phyloP scores from a whole-genome alignment of 768 basidiomycete species.

The Boletus vinaceobasis region DNA sequence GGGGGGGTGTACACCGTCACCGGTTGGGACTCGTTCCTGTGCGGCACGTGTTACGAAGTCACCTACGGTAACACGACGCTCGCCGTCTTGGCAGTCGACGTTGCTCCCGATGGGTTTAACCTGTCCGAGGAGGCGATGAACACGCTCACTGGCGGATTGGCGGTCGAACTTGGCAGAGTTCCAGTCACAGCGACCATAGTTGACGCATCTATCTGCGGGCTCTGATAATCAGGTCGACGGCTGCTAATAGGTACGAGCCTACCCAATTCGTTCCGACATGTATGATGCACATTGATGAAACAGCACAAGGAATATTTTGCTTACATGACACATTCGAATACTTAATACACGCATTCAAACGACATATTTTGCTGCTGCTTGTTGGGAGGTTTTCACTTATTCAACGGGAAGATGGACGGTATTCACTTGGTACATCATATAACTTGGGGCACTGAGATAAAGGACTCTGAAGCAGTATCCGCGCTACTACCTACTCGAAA shows the following conservation, averaged over 20 bases:
- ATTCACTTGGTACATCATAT: neutral
- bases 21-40: constrained; percentile 27
- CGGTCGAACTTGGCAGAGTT: constrained; percentile 46
- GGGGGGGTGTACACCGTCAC: constrained; percentile 34
- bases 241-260: neutral
- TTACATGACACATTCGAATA: neutral
- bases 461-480: neutral
- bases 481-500: neutral
- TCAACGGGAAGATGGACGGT: neutral
- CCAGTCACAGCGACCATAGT: constrained; percentile 43
- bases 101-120: constrained; percentile 39
- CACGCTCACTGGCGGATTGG: constrained; percentile 46
- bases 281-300: neutral
- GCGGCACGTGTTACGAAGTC: constrained; percentile 33
- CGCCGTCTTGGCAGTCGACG: constrained; percentile 29
- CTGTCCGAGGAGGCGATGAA: constrained; percentile 55
- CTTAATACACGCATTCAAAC: too few species aligned
- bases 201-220: constrained; percentile 45
- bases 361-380: too few species aligned
- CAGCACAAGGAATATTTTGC: neutral
- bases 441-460: neutral
- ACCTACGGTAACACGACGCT: constrained; percentile 24
- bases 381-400: too few species aligned
- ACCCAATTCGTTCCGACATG: neutral
- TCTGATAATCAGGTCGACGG: neutral